Percentiles rank a stretch among this genome's conserved stretches.
Evolutionary conservation across 805 yeast species (phyloP).

Genomic region (Kodamaea hsintzibuensis): DNA sequence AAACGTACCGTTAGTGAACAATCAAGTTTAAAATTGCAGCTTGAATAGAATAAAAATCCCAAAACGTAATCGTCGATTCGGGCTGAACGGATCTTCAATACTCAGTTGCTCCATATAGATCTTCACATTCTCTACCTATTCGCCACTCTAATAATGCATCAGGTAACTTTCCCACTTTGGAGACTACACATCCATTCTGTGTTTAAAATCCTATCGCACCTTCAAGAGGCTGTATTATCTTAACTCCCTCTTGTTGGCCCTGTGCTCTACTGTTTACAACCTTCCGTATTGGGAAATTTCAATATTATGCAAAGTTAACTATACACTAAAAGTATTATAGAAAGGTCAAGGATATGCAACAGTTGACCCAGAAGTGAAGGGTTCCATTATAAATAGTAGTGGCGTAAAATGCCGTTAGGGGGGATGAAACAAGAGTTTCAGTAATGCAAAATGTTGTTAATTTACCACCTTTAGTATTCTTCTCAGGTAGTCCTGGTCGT

Average conservation of each 20-base stretch:
- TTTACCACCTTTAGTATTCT: slow-evolving; percentile 58
- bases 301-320: neutral
- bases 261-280: neutral
- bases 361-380: neutral
- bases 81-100: neutral
- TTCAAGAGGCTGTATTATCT: too few species aligned
- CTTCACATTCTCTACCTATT: too few species aligned
- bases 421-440: neutral
- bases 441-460: neutral
- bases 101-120: too few species aligned
- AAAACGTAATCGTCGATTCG: neutral
- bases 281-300: neutral
- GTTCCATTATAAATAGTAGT: neutral
- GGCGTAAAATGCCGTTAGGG: neutral
- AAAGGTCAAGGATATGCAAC: neutral
- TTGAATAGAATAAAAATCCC: too few species aligned
- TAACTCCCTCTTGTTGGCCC: neutral
- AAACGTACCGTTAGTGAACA: neutral
- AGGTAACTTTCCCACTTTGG: too few species aligned
- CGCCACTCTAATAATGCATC: too few species aligned
- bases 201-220: neutral
- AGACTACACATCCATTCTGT: too few species aligned
- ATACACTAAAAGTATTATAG: neutral
- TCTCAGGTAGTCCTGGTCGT: slow-evolving; percentile 58
- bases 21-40: too few species aligned